phyloP scores from a whole-genome alignment of 2,329 filamentous ascomycete genomes.

The Paecilomyces variotii region DNA sequence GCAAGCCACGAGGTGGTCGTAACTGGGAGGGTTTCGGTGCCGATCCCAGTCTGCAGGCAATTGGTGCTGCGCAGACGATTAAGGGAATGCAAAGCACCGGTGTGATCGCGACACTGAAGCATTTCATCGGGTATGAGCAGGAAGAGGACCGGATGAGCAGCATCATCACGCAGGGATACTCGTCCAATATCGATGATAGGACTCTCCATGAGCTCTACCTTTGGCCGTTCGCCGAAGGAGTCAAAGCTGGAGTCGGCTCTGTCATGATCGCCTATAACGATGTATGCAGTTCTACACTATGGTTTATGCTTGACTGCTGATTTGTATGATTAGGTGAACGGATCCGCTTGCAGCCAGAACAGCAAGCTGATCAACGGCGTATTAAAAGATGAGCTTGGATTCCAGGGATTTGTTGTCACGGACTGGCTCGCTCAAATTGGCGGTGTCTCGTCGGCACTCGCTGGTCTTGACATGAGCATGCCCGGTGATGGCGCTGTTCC shows the following conservation, averaged over 20 bases:
- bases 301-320: background rate
- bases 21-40: constrained; percentile 69
- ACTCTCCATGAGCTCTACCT: constrained; percentile 39
- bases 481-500: constrained; percentile 51
- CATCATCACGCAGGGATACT: constrained; percentile 29
- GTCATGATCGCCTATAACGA: constrained; percentile 39
- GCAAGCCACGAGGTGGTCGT: constrained; percentile 64
- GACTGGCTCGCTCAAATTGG: constrained; percentile 61
- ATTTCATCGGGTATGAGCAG: constrained; percentile 46
- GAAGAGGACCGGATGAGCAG: constrained; percentile 44
- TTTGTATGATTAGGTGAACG: constrained; percentile 46
- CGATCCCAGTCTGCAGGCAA: constrained; percentile 58
- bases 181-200: constrained; percentile 44
- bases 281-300: constrained; percentile 15
- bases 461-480: constrained; percentile 64
- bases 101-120: constrained; percentile 51
- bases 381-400: constrained; percentile 65
- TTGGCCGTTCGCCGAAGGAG: constrained; percentile 45
- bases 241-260: constrained; percentile 40
- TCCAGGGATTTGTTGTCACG: constrained; percentile 63
- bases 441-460: constrained; percentile 51
- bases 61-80: constrained; percentile 45
- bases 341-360: constrained; percentile 60
- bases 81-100: constrained; percentile 50
- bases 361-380: constrained; percentile 61